Conservation (phyloP, 2,329 filamentous ascomycete genomes). For the Claviceps cyperi region DNA sequence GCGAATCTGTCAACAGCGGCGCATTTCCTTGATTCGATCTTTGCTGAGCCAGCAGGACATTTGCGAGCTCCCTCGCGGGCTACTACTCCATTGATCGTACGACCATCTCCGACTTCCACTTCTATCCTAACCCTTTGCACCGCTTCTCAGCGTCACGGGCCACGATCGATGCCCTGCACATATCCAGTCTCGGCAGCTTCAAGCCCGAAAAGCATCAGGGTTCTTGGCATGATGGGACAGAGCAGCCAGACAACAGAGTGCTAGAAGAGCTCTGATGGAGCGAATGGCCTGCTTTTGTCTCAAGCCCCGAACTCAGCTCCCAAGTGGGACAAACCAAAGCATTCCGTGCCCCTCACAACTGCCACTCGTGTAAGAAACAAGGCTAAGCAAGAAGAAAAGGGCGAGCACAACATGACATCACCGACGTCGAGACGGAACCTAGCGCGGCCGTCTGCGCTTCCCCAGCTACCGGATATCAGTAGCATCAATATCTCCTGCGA, state of each 20-base stretch:
- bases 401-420: constrained; percentile 29
- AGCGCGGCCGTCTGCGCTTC: constrained; percentile 55
- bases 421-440: constrained; percentile 47
- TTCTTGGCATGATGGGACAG: constrained; percentile 21
- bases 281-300: constrained; percentile 1
- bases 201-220: constrained; percentile 30
- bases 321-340: constrained; percentile 17
- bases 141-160: constrained; percentile 10
- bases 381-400: constrained; percentile 35
- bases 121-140: constrained; percentile 9
- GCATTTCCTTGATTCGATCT: constrained; percentile 66
- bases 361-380: constrained; percentile 29
- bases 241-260: constrained; percentile 13
- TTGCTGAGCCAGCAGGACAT: constrained; percentile 45
- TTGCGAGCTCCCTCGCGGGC: constrained; percentile 50
- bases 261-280: constrained; percentile 16
- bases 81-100: constrained; percentile 55
- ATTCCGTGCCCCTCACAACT: constrained; percentile 30
- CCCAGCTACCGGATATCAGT: constrained; percentile 61
- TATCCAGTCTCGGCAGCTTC: constrained; percentile 15
- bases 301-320: constrained; percentile 11
- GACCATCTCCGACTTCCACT: constrained; percentile 21
- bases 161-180: constrained; percentile 13
- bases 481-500: constrained; percentile 46
- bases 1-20: constrained; percentile 60